Conservation (phyloP, 768 basidiomycete species). For the Nevesoporus exiguus region DNA sequence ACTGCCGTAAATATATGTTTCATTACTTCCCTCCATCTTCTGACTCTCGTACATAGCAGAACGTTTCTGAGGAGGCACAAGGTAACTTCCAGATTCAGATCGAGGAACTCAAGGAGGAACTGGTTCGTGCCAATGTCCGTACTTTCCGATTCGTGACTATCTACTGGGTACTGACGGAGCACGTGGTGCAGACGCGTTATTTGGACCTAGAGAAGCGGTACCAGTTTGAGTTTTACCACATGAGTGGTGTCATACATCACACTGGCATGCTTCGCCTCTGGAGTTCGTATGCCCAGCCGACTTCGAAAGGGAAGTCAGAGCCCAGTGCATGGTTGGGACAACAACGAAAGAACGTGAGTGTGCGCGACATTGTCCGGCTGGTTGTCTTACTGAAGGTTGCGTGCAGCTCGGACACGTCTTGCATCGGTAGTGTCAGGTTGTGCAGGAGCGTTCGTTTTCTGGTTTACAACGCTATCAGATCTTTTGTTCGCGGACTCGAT, state of each 20-base stretch:
- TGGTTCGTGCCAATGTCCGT: slow-evolving; percentile 53
- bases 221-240: slow-evolving; percentile 73
- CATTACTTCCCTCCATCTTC: slow-evolving; percentile 1
- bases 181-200: slow-evolving; percentile 40
- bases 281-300: slow-evolving; percentile 52
- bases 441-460: background rate
- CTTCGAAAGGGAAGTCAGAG: slow-evolving; percentile 42
- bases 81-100: slow-evolving; percentile 62
- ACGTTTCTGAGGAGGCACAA: slow-evolving; percentile 71
- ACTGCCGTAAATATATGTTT: slow-evolving; percentile 39
- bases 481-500: slow-evolving; percentile 9
- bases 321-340: slow-evolving; percentile 69
- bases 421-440: slow-evolving; percentile 16
- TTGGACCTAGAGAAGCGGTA: slow-evolving; percentile 59
- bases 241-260: slow-evolving; percentile 72
- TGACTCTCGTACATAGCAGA: slow-evolving; percentile 30
- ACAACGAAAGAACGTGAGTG: slow-evolving; percentile 50
- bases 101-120: slow-evolving; percentile 60
- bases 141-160: background rate
- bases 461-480: background rate
- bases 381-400: slow-evolving; percentile 1
- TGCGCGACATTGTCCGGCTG: background rate
- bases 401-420: slow-evolving; percentile 30
- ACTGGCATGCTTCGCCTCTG: slow-evolving; percentile 63
- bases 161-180: slow-evolving; percentile 1